phyloP scores from a whole-genome alignment of 2,329 filamentous ascomycete genomes.

The Alternaria sp. region DNA sequence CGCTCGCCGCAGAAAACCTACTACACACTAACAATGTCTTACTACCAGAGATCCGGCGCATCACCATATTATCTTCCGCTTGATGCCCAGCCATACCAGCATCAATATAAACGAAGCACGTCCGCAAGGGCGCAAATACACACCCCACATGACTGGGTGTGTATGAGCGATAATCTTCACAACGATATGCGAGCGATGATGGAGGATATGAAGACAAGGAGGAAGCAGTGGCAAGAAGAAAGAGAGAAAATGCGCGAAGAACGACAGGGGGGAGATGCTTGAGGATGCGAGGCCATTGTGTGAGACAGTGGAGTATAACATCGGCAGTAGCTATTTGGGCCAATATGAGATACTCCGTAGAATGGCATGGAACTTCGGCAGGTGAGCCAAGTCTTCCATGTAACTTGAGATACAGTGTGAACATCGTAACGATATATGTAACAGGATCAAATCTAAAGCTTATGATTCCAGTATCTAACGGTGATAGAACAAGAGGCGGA shows the following conservation, averaged over 20 bases:
- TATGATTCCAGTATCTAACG: background rate
- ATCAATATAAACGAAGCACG: background rate
- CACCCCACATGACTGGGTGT: conserved; percentile 5
- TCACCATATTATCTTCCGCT: background rate
- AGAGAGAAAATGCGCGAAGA: conserved; percentile 4
- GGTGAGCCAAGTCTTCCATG: background rate
- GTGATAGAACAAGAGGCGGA: background rate
- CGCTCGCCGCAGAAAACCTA: background rate
- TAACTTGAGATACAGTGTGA: background rate
- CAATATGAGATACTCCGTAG: background rate
- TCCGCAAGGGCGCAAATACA: background rate
- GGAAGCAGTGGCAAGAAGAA: conserved; percentile 12
- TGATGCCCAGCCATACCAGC: background rate
- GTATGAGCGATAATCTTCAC: conserved; percentile 7
- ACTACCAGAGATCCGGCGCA: background rate
- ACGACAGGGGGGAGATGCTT: background rate
- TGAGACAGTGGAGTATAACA: background rate
- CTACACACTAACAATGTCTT: background rate
- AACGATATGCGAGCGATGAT: conserved; percentile 11
- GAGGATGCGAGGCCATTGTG: background rate
- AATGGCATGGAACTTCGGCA: background rate
- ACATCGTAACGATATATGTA: background rate
- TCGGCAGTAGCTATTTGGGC: background rate
- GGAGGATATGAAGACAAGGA: conserved; percentile 14
- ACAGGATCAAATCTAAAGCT: background rate